These are phyloP conservation scores for Cladosporium sp. DNA, from an alignment of 2,329 filamentous ascomycete species.

Conservation along the genomic window DNA sequence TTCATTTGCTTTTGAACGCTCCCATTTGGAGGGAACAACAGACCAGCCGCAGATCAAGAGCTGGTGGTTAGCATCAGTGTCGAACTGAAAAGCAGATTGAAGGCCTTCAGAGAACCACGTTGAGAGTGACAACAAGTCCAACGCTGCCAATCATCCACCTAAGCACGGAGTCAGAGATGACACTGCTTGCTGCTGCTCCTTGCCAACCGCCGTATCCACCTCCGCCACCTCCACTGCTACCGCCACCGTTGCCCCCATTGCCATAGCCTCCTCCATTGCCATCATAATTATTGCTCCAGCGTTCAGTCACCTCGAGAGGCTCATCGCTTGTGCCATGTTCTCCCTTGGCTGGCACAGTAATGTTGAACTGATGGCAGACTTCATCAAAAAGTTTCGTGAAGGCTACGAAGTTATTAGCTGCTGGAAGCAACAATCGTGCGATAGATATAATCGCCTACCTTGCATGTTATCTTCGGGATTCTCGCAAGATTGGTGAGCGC, in stretches of 20 bases:
- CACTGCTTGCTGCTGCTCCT: background rate
- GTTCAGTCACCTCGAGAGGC: background rate
- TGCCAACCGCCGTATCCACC: background rate
- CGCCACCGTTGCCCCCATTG: background rate
- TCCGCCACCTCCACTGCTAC: background rate
- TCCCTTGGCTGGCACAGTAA: conserved; percentile 7
- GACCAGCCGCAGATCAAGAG: no score
- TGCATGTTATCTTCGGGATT: conserved; percentile 16
- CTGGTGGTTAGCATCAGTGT: no score
- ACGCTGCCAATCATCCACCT: background rate
- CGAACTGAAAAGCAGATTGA: no score
- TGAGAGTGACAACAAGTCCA: background rate
- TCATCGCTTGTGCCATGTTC: background rate
- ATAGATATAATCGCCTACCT: conserved; percentile 8
- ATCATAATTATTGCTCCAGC: conserved; percentile 14
- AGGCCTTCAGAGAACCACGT: background rate
- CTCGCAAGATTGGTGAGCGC: conserved; percentile 15
- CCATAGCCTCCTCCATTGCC: background rate
- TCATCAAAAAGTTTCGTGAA: conserved; percentile 19
- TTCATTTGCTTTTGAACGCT: no score
- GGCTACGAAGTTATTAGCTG: conserved; percentile 4
- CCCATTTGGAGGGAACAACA: no score
- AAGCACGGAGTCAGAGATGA: background rate
- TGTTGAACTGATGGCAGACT: conserved; percentile 19
- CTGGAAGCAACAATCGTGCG: background rate